These are phyloP conservation scores for Podosphaera xanthii DNA, from an alignment of 2,329 filamentous ascomycete species.

Conservation along the genomic window DNA sequence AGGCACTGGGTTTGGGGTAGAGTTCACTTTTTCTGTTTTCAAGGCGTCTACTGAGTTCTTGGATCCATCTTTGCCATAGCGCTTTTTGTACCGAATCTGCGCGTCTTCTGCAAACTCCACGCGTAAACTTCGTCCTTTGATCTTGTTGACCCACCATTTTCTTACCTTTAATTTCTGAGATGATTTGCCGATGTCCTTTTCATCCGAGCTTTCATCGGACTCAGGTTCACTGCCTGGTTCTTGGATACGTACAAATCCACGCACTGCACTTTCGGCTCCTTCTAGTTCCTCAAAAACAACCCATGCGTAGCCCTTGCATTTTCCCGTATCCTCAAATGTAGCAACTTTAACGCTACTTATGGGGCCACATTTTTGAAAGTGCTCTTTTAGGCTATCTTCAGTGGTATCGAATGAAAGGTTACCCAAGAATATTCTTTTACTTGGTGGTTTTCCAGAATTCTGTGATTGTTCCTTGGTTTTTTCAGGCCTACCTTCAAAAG, in stretches of 20 bases:
- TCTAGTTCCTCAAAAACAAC: slow-evolving; percentile 68
- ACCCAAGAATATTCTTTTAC: slow-evolving; percentile 69
- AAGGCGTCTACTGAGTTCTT: slow-evolving; percentile 12
- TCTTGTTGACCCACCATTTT: slow-evolving; percentile 69
- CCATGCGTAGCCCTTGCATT: slow-evolving; percentile 96
- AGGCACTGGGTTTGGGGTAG: slow-evolving; percentile 10
- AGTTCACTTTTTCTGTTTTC: slow-evolving; percentile 6
- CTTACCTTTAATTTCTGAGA: slow-evolving; percentile 34
- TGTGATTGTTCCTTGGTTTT: slow-evolving; percentile 24
- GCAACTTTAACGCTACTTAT: slow-evolving; percentile 71
- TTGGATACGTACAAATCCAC: slow-evolving; percentile 54
- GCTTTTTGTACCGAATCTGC: slow-evolving; percentile 74
- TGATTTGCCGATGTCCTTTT: slow-evolving; percentile 20
- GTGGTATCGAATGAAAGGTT: slow-evolving; percentile 68
- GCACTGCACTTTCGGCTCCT: slow-evolving; percentile 52
- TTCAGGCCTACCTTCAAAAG: slow-evolving; percentile 70
- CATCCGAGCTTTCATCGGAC: slow-evolving; percentile 14
- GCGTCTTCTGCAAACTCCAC: slow-evolving; percentile 90
- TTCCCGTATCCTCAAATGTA: slow-evolving; percentile 88
- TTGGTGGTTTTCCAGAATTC: slow-evolving; percentile 36
- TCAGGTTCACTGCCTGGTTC: slow-evolving; percentile 18
- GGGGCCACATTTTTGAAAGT: slow-evolving; percentile 69
- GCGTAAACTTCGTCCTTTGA: slow-evolving; percentile 59
- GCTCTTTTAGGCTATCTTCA: slow-evolving; percentile 55
- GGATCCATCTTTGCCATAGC: slow-evolving; percentile 54